phyloP scores from a whole-genome alignment of 345 rosid species.

The Brassica nigra region DNA sequence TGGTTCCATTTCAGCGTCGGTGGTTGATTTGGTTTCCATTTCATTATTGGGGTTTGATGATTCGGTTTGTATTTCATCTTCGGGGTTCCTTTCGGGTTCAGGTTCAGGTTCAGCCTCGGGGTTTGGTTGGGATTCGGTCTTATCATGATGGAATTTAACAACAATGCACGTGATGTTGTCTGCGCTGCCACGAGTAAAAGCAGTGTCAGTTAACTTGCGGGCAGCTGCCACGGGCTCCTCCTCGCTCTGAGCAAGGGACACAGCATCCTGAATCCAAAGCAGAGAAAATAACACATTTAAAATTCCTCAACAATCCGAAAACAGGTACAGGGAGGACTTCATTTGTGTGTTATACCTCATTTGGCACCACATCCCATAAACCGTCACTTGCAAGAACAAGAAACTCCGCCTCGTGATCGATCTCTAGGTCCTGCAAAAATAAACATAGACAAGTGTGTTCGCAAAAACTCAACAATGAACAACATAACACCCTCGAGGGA shows the following conservation, averaged over 20 bases:
- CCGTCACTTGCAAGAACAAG: constrained; percentile 99
- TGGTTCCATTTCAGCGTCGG: constrained; percentile 17
- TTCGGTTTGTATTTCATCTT: constrained; percentile 13
- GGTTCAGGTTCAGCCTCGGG: constrained; percentile 1
- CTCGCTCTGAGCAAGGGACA: constrained; percentile 67
- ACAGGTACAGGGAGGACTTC: not conserved
- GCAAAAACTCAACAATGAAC: not conserved
- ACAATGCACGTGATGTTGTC: constrained; percentile 98
- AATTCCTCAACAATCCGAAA: not conserved
- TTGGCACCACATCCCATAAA: constrained; percentile 94
- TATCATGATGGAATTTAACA: constrained; percentile 68
- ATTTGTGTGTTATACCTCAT: constrained; percentile 56
- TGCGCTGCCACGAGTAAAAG: constrained; percentile 84
- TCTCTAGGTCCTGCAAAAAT: constrained; percentile 63
- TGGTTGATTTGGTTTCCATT: constrained; percentile 16
- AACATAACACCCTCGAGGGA: not conserved
- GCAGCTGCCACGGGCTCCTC: constrained; percentile 88
- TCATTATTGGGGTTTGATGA: constrained; percentile 11
- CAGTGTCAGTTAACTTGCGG: constrained; percentile 79
- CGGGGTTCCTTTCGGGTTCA: constrained; percentile 1
- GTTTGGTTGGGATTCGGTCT: constrained; percentile 38
- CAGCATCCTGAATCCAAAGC: constrained; percentile 69
- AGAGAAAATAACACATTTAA: not conserved
- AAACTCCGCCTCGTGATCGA: constrained; percentile 72
- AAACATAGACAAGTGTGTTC: constrained; percentile 22